Percentiles rank a stretch among this genome's conserved stretches.
These are phyloP conservation scores for Avicennia marina DNA, from an alignment of 257 asterid genomes.

Conservation along the genomic window DNA sequence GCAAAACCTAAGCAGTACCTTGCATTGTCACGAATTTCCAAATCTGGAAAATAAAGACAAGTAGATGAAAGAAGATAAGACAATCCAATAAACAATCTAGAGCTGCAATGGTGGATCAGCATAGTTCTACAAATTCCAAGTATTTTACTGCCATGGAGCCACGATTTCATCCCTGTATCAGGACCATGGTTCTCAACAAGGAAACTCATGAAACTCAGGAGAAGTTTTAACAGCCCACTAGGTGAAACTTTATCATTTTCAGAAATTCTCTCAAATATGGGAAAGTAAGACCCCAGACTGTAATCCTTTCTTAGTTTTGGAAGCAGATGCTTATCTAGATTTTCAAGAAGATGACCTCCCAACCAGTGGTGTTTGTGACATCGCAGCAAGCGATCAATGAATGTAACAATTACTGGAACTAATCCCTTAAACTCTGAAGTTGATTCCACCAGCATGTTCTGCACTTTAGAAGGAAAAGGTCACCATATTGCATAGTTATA, in stretches of 20 bases:
- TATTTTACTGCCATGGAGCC: constrained; percentile 84
- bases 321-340: constrained; percentile 67
- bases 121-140: constrained; percentile 85
- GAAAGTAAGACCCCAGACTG: constrained; percentile 75
- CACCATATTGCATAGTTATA: constrained; percentile 15
- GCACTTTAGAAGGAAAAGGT: constrained; percentile 28
- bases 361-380: constrained; percentile 68
- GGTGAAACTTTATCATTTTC: constrained; percentile 72
- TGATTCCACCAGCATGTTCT: constrained; percentile 64
- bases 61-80: constrained; percentile 68
- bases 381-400: constrained; percentile 70
- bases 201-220: constrained; percentile 53
- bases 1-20: constrained; percentile 45
- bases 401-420: constrained; percentile 68
- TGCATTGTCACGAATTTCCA: constrained; percentile 94
- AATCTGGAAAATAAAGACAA: constrained; percentile 84
- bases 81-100: constrained; percentile 65
- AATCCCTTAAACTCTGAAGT: constrained; percentile 59
- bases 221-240: constrained; percentile 64
- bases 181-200: constrained; percentile 83
- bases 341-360: constrained; percentile 77
- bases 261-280: constrained; percentile 74
- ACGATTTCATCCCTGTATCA: constrained; percentile 73
- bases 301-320: constrained; percentile 64
- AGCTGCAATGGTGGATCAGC: constrained; percentile 76